Base-by-base conservation (phyloP, 2,329 filamentous ascomycete species). In the Colletotrichum tropicale region DNA sequence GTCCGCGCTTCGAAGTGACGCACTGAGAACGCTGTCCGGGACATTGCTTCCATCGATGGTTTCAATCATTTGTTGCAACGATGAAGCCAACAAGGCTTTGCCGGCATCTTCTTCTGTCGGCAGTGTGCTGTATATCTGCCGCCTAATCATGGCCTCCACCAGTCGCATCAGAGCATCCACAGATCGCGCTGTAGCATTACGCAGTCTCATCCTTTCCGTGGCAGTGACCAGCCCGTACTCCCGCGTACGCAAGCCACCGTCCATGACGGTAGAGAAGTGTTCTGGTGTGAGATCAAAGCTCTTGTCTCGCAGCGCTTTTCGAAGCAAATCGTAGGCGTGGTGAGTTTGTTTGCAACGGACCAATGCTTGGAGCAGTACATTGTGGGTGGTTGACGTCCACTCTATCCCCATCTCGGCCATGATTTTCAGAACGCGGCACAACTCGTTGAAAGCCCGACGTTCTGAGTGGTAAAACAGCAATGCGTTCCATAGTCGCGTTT, bases 401-500 rank as follows among this genome's bases (percentile, higher is more conserved):
- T 86, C 80, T 15, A 92, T 80, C 1, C 83, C 80, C 52, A 84
- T 81, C 15, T 85, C 82, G 26, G 85, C 86, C 91, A 92, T 92
- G 43, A 80, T 76, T 43, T 84, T 82, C 26, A 91, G 83, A 8
- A 91, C 72, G 6, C 84, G 85, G 78, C 91, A 88, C 69, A 90
- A 85, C 64, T 85, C 84, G n/a, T 81, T 81, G 8, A 91, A 82
- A 68, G 89, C 87, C 71, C 93, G 90, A 8, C 90, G 88, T 71
- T 91, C 86, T 8, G 94, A 94, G 82, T 95, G 90, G 76, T 93
- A 91, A 71, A 90, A 88, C 6, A 98, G 86, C 36, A 98, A 85
- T 69, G 91, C 88, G 81, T 98, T 98, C 94, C 95, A 98, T 81
- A 95, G 91, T 36, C 88, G 86, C 3, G 92, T 92, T 26, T 89